phyloP scores from a whole-genome alignment of 345 rosid species.

The Moricandia arvensis region DNA sequence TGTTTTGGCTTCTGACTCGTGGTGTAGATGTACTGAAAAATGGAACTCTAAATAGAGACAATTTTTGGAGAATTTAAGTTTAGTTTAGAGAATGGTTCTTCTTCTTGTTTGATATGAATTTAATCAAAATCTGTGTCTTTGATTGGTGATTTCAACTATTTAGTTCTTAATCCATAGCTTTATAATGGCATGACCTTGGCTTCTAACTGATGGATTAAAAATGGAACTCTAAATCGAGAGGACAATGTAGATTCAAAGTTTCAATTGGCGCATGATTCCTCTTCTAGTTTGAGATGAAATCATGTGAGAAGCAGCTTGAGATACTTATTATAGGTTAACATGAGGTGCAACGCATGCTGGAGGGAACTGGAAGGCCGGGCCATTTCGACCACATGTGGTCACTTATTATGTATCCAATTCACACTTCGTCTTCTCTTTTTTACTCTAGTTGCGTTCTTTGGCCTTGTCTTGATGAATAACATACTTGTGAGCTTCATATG shows the following conservation, averaged over 20 bases:
- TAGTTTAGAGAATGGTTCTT: background rate
- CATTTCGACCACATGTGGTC: constrained; percentile 84
- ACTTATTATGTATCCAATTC: constrained; percentile 73
- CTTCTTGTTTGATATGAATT: background rate
- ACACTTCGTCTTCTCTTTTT: background rate
- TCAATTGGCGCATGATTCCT: background rate
- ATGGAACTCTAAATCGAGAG: background rate
- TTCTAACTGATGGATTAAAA: background rate
- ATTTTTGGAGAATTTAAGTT: background rate
- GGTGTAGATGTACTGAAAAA: background rate
- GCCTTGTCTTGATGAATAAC: background rate
- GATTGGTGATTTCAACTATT: constrained; percentile 2
- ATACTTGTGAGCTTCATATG: constrained; percentile 19
- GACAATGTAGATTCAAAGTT: background rate
- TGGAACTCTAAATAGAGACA: background rate
- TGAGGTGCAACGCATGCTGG: constrained; percentile 99
- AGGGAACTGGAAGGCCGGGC: constrained; percentile 93
- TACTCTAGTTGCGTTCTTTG: background rate
- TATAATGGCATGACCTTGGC: background rate
- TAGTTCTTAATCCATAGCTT: background rate
- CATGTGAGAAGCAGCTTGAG: constrained; percentile 22
- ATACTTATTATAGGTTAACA: constrained; percentile 41
- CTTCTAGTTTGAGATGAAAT: background rate
- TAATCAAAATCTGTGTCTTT: background rate
- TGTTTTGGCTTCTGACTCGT: background rate